Evolutionary conservation across 441 rosid species (phyloP).

Genomic region (Syzygium syzygioides): DNA sequence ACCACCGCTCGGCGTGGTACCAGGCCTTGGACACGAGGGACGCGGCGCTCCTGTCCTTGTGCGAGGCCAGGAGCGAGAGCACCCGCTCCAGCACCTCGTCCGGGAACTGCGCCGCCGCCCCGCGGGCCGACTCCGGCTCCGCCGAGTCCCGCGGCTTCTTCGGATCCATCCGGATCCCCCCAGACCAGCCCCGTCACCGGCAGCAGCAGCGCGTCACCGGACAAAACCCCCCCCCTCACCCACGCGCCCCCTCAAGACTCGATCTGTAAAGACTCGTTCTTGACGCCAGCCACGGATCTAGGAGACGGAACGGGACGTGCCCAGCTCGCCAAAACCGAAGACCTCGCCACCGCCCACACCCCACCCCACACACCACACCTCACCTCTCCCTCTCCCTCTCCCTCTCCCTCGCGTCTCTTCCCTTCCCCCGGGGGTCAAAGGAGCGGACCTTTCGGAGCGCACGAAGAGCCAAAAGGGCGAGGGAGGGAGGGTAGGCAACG

Average conservation of each 20-base stretch:
- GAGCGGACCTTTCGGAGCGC: neutral
- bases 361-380: neutral
- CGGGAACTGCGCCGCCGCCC: constrained; percentile 30
- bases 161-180: constrained; percentile 3
- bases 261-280: too few relatives aligned
- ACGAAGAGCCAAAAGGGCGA: constrained; percentile 13
- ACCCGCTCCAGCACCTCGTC: constrained; percentile 65
- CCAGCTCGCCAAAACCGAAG: neutral
- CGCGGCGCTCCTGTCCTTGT: constrained; percentile 51
- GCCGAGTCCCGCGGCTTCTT: constrained; percentile 20
- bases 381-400: neutral
- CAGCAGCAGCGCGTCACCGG: neutral
- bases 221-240: neutral
- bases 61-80: constrained; percentile 32
- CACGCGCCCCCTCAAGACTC: too few relatives aligned
- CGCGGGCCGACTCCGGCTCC: neutral
- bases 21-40: constrained; percentile 60
- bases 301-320: neutral
- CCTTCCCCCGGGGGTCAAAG: neutral
- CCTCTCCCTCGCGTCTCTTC: neutral
- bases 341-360: neutral
- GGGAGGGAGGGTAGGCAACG: constrained; percentile 11
- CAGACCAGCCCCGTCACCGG: neutral
- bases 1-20: constrained; percentile 67
- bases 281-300: neutral